These are phyloP conservation scores for Phtheirospermum japonicum DNA, from an alignment of 257 asterid genomes.

Conservation along the genomic window DNA sequence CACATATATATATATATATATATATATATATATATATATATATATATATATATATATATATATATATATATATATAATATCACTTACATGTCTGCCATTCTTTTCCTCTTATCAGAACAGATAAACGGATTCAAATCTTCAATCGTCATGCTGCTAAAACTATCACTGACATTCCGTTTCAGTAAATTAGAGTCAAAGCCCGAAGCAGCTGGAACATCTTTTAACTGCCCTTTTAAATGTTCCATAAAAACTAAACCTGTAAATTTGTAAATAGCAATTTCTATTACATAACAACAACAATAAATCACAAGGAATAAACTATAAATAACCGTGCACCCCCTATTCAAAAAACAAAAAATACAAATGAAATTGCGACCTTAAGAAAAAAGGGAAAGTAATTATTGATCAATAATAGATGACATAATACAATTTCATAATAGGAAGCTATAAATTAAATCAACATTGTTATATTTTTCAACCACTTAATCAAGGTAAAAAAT, in stretches of 20 bases:
- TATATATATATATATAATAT: slow-evolving; percentile 4
- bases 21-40: too few species aligned
- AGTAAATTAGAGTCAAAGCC: slow-evolving; percentile 33
- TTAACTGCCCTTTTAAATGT: slow-evolving; percentile 43
- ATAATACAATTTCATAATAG: neutral
- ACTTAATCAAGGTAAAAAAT: neutral
- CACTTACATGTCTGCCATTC: slow-evolving; percentile 51
- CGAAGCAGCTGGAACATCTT: slow-evolving; percentile 33
- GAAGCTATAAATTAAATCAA: neutral
- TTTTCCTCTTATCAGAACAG: slow-evolving; percentile 44
- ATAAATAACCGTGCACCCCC: neutral
- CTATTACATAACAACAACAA: slow-evolving; percentile 2
- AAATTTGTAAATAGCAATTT: slow-evolving; percentile 2
- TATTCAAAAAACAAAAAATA: neutral
- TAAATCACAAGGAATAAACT: neutral
- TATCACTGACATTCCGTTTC: slow-evolving; percentile 33
- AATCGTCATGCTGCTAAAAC: slow-evolving; percentile 38
- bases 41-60: too few species aligned
- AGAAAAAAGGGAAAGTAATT: neutral
- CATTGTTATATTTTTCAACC: neutral
- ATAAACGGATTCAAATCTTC: slow-evolving; percentile 48
- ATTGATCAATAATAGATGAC: too few species aligned
- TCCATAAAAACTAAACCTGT: slow-evolving; percentile 50
- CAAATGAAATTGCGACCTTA: neutral
- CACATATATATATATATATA: too few species aligned